These are phyloP conservation scores for Macrocybe sp. DNA, from an alignment of 1,284 basidiomycete species.

Conservation along the genomic window DNA sequence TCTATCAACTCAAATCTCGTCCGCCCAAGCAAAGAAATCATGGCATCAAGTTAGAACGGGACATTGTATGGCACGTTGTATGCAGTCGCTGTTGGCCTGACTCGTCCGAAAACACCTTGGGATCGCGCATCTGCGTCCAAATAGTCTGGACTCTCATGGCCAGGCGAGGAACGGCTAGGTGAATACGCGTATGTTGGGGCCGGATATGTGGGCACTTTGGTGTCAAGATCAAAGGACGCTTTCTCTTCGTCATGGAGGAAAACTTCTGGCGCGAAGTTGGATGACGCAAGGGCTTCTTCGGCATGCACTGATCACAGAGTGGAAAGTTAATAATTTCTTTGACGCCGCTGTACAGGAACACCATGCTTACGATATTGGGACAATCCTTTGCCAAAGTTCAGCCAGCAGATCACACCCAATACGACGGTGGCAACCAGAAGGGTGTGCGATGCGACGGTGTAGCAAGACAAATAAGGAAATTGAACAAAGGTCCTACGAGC, in stretches of 20 bases:
- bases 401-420: constrained; percentile 41
- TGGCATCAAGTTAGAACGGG: constrained; percentile 1
- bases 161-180: too few species aligned
- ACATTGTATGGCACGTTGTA: constrained; percentile 9
- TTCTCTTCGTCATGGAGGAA: constrained; percentile 34
- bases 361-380: constrained; percentile 40
- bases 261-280: constrained; percentile 40
- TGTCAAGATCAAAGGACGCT: constrained; percentile 5
- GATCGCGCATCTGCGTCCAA: too few species aligned
- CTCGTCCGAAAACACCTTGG: not conserved
- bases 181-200: too few species aligned
- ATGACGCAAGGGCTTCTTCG: constrained; percentile 35
- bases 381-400: constrained; percentile 49
- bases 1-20: too few species aligned
- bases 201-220: constrained; percentile 1
- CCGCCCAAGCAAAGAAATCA: too few species aligned
- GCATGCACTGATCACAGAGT: constrained; percentile 32
- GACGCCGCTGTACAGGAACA: not conserved
- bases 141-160: too few species aligned
- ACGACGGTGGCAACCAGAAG: constrained; percentile 39
- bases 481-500: constrained; percentile 40
- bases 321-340: constrained; percentile 1
- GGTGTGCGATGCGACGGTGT: constrained; percentile 41
- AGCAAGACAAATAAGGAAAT: constrained; percentile 51
- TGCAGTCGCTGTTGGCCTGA: not conserved